A percentile compares a stretch with the other conserved stretches of the same genome.
Evolutionary conservation across 371 early-diverging fungal genomes (phyloP).

Genomic region (Chytridiales sp.): DNA sequence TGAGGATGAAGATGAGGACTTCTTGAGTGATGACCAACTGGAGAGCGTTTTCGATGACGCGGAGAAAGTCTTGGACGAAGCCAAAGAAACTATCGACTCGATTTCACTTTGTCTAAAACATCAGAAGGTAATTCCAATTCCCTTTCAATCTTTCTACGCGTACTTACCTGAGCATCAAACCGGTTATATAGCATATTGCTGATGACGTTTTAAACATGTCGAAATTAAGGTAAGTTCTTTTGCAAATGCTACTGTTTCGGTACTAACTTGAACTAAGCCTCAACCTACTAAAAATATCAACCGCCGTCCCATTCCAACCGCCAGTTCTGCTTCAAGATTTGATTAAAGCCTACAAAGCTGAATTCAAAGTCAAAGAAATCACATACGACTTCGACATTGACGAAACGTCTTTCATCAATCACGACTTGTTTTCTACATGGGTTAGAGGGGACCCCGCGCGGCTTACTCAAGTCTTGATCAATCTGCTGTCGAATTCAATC

Average conservation of each 20-base stretch:
- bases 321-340: constrained; percentile 10
- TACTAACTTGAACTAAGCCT: constrained; percentile 6
- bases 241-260: not conserved
- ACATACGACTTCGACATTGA: constrained; percentile 3
- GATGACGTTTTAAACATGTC: constrained; percentile 38
- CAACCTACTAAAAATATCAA: constrained; percentile 14
- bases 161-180: no score
- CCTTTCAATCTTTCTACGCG: no score
- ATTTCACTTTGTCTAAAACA: constrained; percentile 33
- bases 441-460: constrained; percentile 22
- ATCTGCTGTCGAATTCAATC: constrained; percentile 26
- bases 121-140: constrained; percentile 18
- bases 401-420: not conserved
- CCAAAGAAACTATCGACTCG: constrained; percentile 20
- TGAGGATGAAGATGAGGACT: no score
- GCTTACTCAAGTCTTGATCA: constrained; percentile 25
- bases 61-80: not conserved
- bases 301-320: constrained; percentile 12
- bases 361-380: constrained; percentile 15
- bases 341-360: constrained; percentile 14
- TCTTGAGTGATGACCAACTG: no score
- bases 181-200: constrained; percentile 29
- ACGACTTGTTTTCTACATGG: not conserved
- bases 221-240: constrained; percentile 29
- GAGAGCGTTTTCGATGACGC: not conserved